These are phyloP conservation scores for Leishmania turanica DNA, from an alignment of 208 protist species.

Conservation along the genomic window DNA sequence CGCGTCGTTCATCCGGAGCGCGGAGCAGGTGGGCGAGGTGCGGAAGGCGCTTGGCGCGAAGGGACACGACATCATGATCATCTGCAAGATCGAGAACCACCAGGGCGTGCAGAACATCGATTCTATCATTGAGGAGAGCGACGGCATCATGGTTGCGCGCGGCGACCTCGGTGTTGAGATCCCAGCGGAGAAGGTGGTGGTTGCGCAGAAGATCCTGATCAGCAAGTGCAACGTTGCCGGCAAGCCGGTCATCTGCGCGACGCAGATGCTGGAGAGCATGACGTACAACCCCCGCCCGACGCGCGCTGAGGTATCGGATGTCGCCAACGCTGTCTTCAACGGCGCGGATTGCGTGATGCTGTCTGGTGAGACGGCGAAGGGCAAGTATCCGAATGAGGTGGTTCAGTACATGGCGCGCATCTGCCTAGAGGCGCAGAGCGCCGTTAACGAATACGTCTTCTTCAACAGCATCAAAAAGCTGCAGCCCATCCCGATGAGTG, in stretches of 20 bases:
- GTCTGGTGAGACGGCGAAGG: conserved; percentile 98
- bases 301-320: conserved; percentile 98
- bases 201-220: conserved; percentile 99
- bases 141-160: conserved; percentile 99
- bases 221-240: conserved; percentile 97
- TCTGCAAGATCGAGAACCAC: conserved; percentile 99
- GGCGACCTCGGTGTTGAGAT: conserved; percentile 99
- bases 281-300: conserved; percentile 98
- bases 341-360: conserved; percentile 99
- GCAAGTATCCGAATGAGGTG: conserved; percentile 96
- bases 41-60: conserved; percentile 88
- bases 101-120: conserved; percentile 98
- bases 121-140: conserved; percentile 96
- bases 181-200: conserved; percentile 96
- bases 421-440: conserved; percentile 86
- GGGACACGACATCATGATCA: conserved; percentile 95
- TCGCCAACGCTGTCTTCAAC: conserved; percentile 98
- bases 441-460: conserved; percentile 72
- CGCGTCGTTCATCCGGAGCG: conserved; percentile 98
- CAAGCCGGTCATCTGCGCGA: conserved; percentile 99
- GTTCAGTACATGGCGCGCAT: conserved; percentile 96
- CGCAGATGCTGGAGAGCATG: conserved; percentile 99
- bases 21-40: conserved; percentile 95
- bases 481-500: conserved; percentile 77
- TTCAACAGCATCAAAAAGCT: conserved; percentile 89